A percentile compares a stretch with the other conserved stretches of the same genome.
Evolutionary conservation across 345 rosid species (phyloP).

Genomic region (Populus nigra): DNA sequence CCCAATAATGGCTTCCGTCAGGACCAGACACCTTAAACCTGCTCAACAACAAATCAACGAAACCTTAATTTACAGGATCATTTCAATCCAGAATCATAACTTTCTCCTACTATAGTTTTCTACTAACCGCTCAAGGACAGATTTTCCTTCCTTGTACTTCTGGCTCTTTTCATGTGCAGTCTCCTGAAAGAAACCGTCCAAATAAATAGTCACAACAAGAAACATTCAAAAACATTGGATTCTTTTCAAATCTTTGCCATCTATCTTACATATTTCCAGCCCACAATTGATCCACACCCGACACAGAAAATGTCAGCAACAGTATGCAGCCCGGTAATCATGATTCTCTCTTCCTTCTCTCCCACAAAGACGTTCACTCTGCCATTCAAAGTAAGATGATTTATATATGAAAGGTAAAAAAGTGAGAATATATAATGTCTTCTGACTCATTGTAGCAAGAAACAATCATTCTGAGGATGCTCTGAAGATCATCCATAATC

Average conservation of each 20-base stretch:
- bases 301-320: slow-evolving; percentile 96
- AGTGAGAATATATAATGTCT: slow-evolving; percentile 4
- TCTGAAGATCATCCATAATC: neutral
- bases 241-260: neutral
- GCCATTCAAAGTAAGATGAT: slow-evolving; percentile 29
- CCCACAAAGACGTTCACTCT: slow-evolving; percentile 78
- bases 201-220: slow-evolving; percentile 24
- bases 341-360: slow-evolving; percentile 69
- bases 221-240: slow-evolving; percentile 9
- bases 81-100: slow-evolving; percentile 5
- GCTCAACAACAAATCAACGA: slow-evolving; percentile 37
- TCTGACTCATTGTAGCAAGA: slow-evolving; percentile 7
- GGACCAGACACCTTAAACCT: slow-evolving; percentile 91
- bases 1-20: slow-evolving; percentile 81
- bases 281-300: slow-evolving; percentile 91
- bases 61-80: slow-evolving; percentile 7
- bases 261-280: slow-evolving; percentile 92
- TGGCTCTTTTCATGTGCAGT: slow-evolving; percentile 80
- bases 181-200: slow-evolving; percentile 58
- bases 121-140: slow-evolving; percentile 89
- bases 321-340: slow-evolving; percentile 86
- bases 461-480: neutral
- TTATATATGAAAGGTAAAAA: neutral
- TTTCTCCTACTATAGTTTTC: slow-evolving; percentile 6
- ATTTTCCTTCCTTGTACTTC: slow-evolving; percentile 98